Percentiles rank a stretch among this genome's conserved stretches.
phyloP scores from a whole-genome alignment of 2,329 filamentous ascomycete species.

The Harringtonia aguacate region DNA sequence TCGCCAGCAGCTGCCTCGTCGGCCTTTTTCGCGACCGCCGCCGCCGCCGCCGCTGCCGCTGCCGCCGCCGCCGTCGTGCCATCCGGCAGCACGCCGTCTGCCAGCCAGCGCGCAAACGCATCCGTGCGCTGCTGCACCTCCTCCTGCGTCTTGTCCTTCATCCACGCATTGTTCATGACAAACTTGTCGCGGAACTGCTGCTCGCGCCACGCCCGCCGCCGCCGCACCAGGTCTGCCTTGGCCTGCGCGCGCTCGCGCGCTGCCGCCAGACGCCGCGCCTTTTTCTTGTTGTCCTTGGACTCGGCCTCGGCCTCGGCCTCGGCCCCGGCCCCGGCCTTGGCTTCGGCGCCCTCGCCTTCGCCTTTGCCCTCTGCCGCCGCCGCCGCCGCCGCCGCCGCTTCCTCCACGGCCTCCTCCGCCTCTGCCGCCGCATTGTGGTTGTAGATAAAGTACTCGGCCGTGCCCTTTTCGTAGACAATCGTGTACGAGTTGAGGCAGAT shows the following conservation, averaged over 20 bases:
- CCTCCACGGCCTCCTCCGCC: constrained; percentile 38
- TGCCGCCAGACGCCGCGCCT: constrained; percentile 4
- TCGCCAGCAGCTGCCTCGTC: not conserved
- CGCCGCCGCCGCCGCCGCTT: constrained; percentile 3
- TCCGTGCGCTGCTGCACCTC: constrained; percentile 66
- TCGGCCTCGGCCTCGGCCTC: not conserved
- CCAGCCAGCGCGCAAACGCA: constrained; percentile 43
- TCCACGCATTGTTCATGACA: constrained; percentile 69
- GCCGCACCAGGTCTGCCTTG: constrained; percentile 18
- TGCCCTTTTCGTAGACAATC: constrained; percentile 63
- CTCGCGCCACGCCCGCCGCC: constrained; percentile 25
- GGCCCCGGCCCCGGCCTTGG: not conserved
- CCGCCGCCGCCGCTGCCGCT: not conserved
- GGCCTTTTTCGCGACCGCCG: not conserved
- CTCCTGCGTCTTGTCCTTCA: constrained; percentile 70
- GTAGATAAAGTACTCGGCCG: constrained; percentile 61
- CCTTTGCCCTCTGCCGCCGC: not conserved
- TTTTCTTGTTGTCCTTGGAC: constrained; percentile 12
- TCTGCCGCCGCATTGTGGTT: constrained; percentile 57
- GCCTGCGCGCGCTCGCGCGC: constrained; percentile 29
- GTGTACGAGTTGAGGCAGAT: constrained; percentile 72
- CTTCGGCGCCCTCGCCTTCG: not conserved
- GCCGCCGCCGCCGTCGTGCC: not conserved
- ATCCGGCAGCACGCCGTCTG: constrained; percentile 27
- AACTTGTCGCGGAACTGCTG: constrained; percentile 63